Conservation (phyloP, 2,329 filamentous ascomycete species). For the Curvularia eragrostidis region DNA sequence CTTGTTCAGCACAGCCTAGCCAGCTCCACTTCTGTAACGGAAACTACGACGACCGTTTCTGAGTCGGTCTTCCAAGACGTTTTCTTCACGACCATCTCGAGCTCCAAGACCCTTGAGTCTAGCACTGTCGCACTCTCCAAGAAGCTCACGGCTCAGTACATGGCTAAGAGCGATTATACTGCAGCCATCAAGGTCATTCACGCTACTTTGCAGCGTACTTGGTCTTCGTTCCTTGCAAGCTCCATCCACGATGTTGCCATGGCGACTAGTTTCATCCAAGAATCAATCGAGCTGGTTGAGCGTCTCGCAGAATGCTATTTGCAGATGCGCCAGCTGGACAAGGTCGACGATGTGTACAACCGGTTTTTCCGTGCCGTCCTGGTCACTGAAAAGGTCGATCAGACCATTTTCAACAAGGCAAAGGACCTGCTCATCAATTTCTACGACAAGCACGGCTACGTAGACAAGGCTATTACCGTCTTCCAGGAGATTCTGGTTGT, state of each 20-base stretch:
- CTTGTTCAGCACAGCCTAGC: constrained; percentile 50
- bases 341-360: constrained; percentile 50
- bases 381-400: constrained; percentile 38
- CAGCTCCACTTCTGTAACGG: constrained; percentile 43
- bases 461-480: constrained; percentile 46
- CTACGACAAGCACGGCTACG: constrained; percentile 50
- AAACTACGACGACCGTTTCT: constrained; percentile 47
- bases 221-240: constrained; percentile 56
- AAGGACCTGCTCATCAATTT: constrained; percentile 45
- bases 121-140: constrained; percentile 53
- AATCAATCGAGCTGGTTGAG: constrained; percentile 56
- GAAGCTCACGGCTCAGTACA: constrained; percentile 52
- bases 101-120: constrained; percentile 50
- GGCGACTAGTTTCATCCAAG: constrained; percentile 53
- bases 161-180: constrained; percentile 56
- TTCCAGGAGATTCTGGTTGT: constrained; percentile 50
- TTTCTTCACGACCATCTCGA: constrained; percentile 51
- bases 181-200: constrained; percentile 58
- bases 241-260: constrained; percentile 55
- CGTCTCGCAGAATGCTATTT: constrained; percentile 56
- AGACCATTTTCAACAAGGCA: constrained; percentile 44
- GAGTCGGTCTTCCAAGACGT: constrained; percentile 56
- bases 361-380: constrained; percentile 50
- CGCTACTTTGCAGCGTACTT: constrained; percentile 54
- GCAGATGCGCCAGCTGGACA: constrained; percentile 46